Evolutionary conservation across 345 rosid species (phyloP), one percentile per base, ranked within the genome.

Genomic region (Linum trigynum): DNA sequence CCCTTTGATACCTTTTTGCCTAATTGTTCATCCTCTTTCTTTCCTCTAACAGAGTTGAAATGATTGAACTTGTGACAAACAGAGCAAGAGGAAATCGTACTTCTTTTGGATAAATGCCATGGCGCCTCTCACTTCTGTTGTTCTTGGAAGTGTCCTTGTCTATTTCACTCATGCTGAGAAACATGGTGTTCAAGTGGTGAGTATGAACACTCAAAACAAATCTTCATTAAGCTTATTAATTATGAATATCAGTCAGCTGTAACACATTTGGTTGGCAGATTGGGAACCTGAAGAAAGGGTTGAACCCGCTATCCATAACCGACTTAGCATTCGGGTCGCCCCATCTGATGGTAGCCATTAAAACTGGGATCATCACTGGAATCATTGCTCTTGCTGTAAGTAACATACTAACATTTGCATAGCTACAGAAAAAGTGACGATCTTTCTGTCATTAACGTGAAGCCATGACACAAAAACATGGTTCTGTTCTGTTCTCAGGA

Each of bases 71-170:
- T 41, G n/a, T 51, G 53, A 55, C 7, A 6, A 58, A 11, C 32
- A 83, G 87, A 80, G 85, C 70, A 69, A 61, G 67, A 83, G 66
- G 70, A 81, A 72, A 61, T 70, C 67, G 60, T 70, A 62, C 50
- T 72, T 81, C 61, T 81, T 83, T 61, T 83, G 88, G 88, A 65
- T 81, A 50, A 66, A 80, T 9, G 88, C 85, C 1, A 76, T 76
- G 63, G 80, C 85, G 61, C 88, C 88, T 2, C 59, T 79, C 56
- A 72, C 71, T 3, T 83, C 78, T 38, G 82, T 83, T 36, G 72
- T 79, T 53, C 41, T 77, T 7, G 81, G 81, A 17, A 81, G 80
- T 38, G 63, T 83, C 68, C 67, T 77, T 59, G 80, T 81, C 45
- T 77, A 65, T 59, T 45, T 76, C 17, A 66, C 78, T 8, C 70